Conservation (phyloP, 805 yeast species). For the Saturnispora mendoncae region DNA sequence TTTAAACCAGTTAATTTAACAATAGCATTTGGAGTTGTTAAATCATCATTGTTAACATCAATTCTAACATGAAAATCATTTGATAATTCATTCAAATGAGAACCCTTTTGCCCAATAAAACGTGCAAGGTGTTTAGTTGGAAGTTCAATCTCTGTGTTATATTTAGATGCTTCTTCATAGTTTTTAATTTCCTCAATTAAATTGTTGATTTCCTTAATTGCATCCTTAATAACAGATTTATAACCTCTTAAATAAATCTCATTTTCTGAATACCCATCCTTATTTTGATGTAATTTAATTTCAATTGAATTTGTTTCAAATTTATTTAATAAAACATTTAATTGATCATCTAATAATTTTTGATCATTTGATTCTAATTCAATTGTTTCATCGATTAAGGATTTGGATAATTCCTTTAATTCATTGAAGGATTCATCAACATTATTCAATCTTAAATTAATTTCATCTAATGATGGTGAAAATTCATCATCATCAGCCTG, state of each 20-base stretch:
- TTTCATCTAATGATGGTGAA: constrained; percentile 57
- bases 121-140: constrained; percentile 65
- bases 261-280: constrained; percentile 33
- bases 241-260: constrained; percentile 64
- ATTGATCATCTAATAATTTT: constrained; percentile 46
- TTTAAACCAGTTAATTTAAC: constrained; percentile 69
- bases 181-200: constrained; percentile 41
- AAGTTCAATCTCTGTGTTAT: constrained; percentile 42
- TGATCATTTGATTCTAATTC: constrained; percentile 49
- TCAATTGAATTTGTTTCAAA: constrained; percentile 28
- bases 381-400: constrained; percentile 44
- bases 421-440: constrained; percentile 48
- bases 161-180: constrained; percentile 32
- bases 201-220: constrained; percentile 42
- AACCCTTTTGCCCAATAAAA: constrained; percentile 85
- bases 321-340: constrained; percentile 30
- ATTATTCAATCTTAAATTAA: constrained; percentile 41
- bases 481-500: constrained; percentile 56
- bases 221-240: constrained; percentile 49
- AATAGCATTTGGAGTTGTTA: constrained; percentile 33
- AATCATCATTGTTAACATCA: constrained; percentile 50
- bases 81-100: constrained; percentile 56
- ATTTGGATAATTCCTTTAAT: constrained; percentile 49
- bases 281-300: constrained; percentile 43
- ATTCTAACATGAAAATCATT: constrained; percentile 69